Percentiles rank a stretch among this genome's conserved stretches.
These are phyloP conservation scores for Mikania micrantha DNA, from an alignment of 129 eudicot genomes.

Conservation along the genomic window DNA sequence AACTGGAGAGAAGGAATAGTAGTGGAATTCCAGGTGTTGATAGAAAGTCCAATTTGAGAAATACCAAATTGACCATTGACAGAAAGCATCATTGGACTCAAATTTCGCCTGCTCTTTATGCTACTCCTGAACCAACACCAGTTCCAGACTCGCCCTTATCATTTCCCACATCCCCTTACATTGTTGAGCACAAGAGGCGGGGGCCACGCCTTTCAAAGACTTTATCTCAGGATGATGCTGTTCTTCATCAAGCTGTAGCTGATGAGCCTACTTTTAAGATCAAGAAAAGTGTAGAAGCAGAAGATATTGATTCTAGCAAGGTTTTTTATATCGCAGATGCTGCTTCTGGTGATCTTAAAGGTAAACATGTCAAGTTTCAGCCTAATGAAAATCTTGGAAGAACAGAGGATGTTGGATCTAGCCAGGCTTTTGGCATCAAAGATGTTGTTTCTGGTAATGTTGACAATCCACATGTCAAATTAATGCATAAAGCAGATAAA, in stretches of 20 bases:
- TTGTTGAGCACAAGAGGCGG: conserved; percentile 88
- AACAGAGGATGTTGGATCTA: conserved; percentile 13
- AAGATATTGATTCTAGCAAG: conserved; percentile 25
- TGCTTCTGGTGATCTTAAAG: conserved; percentile 20
- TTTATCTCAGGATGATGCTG: conserved; percentile 50
- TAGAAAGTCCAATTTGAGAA: conserved; percentile 22
- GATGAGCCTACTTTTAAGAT: conserved; percentile 35
- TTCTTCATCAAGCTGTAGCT: conserved; percentile 9
- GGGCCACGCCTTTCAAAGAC: conserved; percentile 83
- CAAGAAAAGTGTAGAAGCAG: conserved; percentile 37
- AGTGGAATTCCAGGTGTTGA: conserved; percentile 23
- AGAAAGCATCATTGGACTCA: conserved; percentile 51
- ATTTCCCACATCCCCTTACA: conserved; percentile 73
- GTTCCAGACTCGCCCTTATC: conserved; percentile 69
- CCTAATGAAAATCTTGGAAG: conserved; percentile 10
- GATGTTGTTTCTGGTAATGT: conserved; percentile 8
- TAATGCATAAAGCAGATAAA: conserved; percentile 9
- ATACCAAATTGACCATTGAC: conserved; percentile 26
- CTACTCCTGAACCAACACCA: conserved; percentile 71
- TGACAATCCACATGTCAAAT: conserved; percentile 16
- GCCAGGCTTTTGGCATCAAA: conserved; percentile 8
- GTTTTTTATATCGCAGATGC: conserved; percentile 12
- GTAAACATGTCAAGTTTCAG: conserved; percentile 20
- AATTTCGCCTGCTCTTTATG: conserved; percentile 69
- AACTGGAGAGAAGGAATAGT: conserved; percentile 31